phyloP scores from a whole-genome alignment of 768 basidiomycete species.

The Tricholoma matsutake region DNA sequence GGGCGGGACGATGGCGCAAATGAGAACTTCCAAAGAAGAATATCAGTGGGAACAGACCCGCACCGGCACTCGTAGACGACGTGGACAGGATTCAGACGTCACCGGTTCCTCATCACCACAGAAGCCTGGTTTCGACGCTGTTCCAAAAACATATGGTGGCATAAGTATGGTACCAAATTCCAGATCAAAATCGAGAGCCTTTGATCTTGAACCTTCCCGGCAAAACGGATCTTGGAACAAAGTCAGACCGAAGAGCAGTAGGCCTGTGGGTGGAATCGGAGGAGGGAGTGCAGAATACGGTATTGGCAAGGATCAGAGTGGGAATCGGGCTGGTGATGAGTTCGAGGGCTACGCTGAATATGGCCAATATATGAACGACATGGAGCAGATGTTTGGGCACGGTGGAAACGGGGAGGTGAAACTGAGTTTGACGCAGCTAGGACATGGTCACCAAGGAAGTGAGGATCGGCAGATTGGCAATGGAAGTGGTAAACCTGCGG shows the following conservation, averaged over 20 bases:
- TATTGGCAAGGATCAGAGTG: constrained; percentile 1
- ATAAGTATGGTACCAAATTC: constrained; percentile 3
- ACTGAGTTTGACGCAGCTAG: constrained; percentile 16
- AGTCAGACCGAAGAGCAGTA: neutral
- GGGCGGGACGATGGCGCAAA: constrained; percentile 23
- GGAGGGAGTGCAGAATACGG: neutral
- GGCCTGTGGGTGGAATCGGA: neutral
- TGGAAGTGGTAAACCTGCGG: constrained; percentile 8
- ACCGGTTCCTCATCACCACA: constrained; percentile 27
- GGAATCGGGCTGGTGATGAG: constrained; percentile 7
- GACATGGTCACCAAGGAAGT: constrained; percentile 5
- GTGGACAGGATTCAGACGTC: constrained; percentile 10
- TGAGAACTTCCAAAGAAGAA: constrained; percentile 21
- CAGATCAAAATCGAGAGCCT: neutral
- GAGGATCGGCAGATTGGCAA: constrained; percentile 14
- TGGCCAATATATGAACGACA: constrained; percentile 29
- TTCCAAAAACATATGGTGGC: constrained; percentile 20
- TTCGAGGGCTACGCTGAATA: constrained; percentile 34
- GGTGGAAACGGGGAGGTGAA: constrained; percentile 19
- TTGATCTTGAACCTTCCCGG: neutral
- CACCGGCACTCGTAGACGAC: constrained; percentile 7
- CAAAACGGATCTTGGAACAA: neutral
- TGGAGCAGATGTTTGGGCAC: constrained; percentile 26
- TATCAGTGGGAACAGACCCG: constrained; percentile 11
- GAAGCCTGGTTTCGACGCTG: constrained; percentile 39